phyloP scores from a whole-genome alignment of 352 stramenopile species.

The Thraustochytrium sp. region DNA sequence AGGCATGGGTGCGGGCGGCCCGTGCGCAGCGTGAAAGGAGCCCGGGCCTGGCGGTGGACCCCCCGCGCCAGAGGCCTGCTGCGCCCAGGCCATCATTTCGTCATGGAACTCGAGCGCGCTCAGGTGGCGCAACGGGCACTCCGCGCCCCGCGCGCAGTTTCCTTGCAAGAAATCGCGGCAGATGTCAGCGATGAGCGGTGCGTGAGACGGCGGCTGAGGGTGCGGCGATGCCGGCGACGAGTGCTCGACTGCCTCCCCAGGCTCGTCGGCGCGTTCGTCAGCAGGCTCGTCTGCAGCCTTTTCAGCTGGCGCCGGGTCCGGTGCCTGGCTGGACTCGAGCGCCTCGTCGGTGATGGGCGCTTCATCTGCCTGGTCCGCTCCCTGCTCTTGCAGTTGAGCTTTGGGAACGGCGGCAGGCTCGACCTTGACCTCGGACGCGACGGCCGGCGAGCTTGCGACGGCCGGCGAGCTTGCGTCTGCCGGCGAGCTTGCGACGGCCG shows the following conservation, averaged over 20 bases:
- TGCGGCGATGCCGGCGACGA: not conserved
- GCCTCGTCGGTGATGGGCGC: no score
- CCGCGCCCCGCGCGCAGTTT: not conserved
- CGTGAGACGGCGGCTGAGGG: not conserved
- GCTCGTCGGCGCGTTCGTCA: no score
- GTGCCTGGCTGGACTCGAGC: no score
- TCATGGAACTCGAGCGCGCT: not conserved
- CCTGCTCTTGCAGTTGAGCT: no score
- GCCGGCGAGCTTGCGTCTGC: no score
- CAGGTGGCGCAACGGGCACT: not conserved
- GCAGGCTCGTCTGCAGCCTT: no score
- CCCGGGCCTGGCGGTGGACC: not conserved
- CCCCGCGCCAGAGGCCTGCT: not conserved
- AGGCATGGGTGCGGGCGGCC: not conserved
- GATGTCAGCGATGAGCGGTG: not conserved
- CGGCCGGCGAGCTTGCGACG: no score
- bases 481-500: no score
- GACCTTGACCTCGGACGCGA: no score
- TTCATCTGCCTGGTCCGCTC: no score
- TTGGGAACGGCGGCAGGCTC: no score
- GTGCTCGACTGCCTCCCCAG: not conserved
- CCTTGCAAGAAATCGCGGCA: not conserved
- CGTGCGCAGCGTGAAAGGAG: not conserved
- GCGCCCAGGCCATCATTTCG: not conserved
- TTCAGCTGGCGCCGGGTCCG: no score